Conservation (phyloP, 176 grass and related monocot genomes). For the Hordeum marinum region DNA sequence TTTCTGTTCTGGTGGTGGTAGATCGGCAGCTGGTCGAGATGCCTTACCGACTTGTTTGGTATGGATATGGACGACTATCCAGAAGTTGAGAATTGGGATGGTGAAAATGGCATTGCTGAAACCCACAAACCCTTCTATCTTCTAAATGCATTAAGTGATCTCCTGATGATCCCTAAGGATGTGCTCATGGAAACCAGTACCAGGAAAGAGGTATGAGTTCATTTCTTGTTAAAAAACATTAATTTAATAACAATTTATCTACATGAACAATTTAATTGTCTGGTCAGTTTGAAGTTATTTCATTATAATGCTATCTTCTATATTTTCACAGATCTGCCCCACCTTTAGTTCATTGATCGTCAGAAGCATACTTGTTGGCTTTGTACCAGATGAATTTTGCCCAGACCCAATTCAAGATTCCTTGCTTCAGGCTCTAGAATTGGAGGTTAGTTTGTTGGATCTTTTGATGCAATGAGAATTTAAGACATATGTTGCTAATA, state of each 20-base stretch:
- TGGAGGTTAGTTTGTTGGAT: slow-evolving; percentile 57
- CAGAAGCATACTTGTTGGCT: slow-evolving; percentile 63
- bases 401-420: slow-evolving; percentile 64
- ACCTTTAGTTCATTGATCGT: slow-evolving; percentile 83
- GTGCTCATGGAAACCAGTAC: slow-evolving; percentile 72
- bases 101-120: slow-evolving; percentile 41
- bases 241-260: not conserved
- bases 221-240: not conserved
- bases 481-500: not conserved
- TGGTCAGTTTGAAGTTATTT: not conserved
- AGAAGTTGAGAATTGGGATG: slow-evolving; percentile 34
- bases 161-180: slow-evolving; percentile 96
- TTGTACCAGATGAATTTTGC: slow-evolving; percentile 93
- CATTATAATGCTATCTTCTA: not conserved
- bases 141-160: slow-evolving; percentile 96
- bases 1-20: slow-evolving; percentile 30
- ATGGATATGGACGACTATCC: slow-evolving; percentile 78
- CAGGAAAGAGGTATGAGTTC: slow-evolving; percentile 68
- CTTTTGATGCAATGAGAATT: not conserved
- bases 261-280: not conserved
- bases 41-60: slow-evolving; percentile 74
- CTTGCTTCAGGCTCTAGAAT: slow-evolving; percentile 80
- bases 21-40: slow-evolving; percentile 97
- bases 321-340: slow-evolving; percentile 75
- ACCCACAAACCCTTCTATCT: slow-evolving; percentile 62